Base-by-base conservation (phyloP, 108 stramenopile genomes). In the Skeletonema menzelii region DNA sequence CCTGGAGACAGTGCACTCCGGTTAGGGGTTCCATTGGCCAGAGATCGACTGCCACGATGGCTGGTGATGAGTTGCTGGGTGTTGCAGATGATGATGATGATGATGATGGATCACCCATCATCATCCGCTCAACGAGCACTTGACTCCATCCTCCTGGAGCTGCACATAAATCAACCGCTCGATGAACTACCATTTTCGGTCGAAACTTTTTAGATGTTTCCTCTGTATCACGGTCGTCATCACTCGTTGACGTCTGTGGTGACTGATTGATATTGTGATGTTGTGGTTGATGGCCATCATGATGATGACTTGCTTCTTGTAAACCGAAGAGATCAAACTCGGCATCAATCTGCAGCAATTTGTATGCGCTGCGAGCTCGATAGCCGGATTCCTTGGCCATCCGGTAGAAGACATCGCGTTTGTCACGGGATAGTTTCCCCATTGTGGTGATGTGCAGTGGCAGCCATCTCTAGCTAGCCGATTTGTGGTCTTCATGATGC, bases 131-230 rank as follows among this genome's bases (percentile, higher is more conserved):
- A 8, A 83, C 70, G 14, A 98, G 73, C 15, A 99, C 98, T 70
- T 99, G 99, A 38, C 82, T 87, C 99, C 99, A 99, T 28, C 91
- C 91, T 56, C 99, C 99, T 0, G 99, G 99, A 4, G 99, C 99
- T 5, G 99, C 98, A 74, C 98, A 99, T 24, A 99, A 80, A 85
- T 99, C 99, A 0, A 99, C 99, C 11, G 95, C 98, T n/a, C 82
- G 65, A 8, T 32, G 46, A 37, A 79, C 79, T 14, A 38, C 28
- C 22, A 63, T 37, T 14, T 19, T 32, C 17, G 30, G 70, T 27
- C 63, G 44, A 14, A 10, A 40, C 34, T 26, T 17, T 7, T 32
- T 4, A 7, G 0, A 3, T 59, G 38, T 22, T 7, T 5, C 1
- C 6, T 53, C 8, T 53, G 17, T 17, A 13, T n/a, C 58, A 31